A percentile compares a stretch with the other conserved stretches of the same genome.
These are phyloP conservation scores for Byssoonygena ceratinophila DNA, from an alignment of 2,329 filamentous ascomycete species.

Conservation along the genomic window DNA sequence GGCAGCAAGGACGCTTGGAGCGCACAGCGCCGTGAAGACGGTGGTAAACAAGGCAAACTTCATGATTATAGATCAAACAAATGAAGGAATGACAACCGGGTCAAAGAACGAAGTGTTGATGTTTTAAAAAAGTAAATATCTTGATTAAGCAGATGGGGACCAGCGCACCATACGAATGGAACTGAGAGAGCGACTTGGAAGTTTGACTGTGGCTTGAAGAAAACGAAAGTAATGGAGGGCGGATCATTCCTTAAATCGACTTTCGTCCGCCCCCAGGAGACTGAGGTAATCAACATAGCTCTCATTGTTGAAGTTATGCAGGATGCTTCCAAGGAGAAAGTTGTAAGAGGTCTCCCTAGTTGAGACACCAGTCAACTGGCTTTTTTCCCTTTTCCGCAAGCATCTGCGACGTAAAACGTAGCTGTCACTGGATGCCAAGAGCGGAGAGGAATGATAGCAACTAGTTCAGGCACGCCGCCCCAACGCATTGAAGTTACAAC, in stretches of 20 bases:
- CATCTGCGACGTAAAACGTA: slow-evolving; percentile 16
- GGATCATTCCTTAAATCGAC: slow-evolving; percentile 12
- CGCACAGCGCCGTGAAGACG: slow-evolving; percentile 11
- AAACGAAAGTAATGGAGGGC: slow-evolving; percentile 8
- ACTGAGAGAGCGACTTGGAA: slow-evolving; percentile 13
- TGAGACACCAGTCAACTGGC: slow-evolving; percentile 13
- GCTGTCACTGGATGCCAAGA: slow-evolving; percentile 11
- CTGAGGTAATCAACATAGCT: slow-evolving; percentile 3
- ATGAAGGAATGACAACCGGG: slow-evolving; percentile 13
- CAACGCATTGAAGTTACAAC: slow-evolving; percentile 11
- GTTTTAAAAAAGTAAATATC: slow-evolving; percentile 7
- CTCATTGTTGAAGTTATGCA: slow-evolving; percentile 5
- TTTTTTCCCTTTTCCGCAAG: slow-evolving; percentile 5
- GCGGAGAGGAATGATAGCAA: neutral
- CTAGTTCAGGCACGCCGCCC: neutral
- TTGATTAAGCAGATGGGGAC: slow-evolving; percentile 16
- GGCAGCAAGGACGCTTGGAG: slow-evolving; percentile 9
- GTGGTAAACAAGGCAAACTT: slow-evolving; percentile 14
- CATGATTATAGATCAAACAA: slow-evolving; percentile 12
- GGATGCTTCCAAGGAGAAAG: slow-evolving; percentile 11
- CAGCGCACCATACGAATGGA: slow-evolving; percentile 16
- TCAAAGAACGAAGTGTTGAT: slow-evolving; percentile 11
- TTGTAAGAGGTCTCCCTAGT: slow-evolving; percentile 10
- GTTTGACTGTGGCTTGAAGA: slow-evolving; percentile 8
- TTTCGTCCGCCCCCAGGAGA: slow-evolving; percentile 1